A percentile compares a stretch with the other conserved stretches of the same genome.
phyloP scores from a whole-genome alignment of 257 asterid genomes.

The Gentiana macrophylla region DNA sequence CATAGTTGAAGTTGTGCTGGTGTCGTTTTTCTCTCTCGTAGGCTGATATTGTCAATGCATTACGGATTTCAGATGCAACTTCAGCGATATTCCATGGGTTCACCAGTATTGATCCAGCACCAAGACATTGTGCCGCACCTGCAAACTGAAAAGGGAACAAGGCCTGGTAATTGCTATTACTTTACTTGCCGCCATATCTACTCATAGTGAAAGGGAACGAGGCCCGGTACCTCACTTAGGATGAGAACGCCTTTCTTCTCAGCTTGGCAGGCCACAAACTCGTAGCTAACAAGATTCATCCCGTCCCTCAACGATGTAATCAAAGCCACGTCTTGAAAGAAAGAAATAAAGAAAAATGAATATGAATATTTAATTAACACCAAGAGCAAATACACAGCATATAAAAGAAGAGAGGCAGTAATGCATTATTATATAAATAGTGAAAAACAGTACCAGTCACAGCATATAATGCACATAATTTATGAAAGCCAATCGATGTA shows the following conservation, averaged over 20 bases:
- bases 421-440: not conserved
- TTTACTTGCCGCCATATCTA: no score
- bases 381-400: not conserved
- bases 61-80: slow-evolving; percentile 69
- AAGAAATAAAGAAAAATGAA: slow-evolving; percentile 6
- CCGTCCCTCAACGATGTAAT: slow-evolving; percentile 93
- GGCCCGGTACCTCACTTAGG: slow-evolving; percentile 65
- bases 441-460: slow-evolving; percentile 53
- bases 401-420: not conserved
- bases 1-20: slow-evolving; percentile 71
- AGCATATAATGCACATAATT: slow-evolving; percentile 79
- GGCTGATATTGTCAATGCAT: slow-evolving; percentile 72
- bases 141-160: slow-evolving; percentile 49
- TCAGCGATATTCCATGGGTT: slow-evolving; percentile 92
- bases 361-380: not conserved
- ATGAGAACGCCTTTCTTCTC: slow-evolving; percentile 87
- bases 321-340: slow-evolving; percentile 59
- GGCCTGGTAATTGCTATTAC: not conserved
- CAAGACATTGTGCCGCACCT: slow-evolving; percentile 94
- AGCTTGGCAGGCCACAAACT: slow-evolving; percentile 92
- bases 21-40: slow-evolving; percentile 83
- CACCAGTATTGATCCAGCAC: slow-evolving; percentile 88
- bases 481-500: slow-evolving; percentile 69
- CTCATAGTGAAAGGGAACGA: no score
- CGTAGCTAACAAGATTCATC: slow-evolving; percentile 96